phyloP scores from a whole-genome alignment of 164 flowering plant species.

The Dillenia suffruticosa region DNA sequence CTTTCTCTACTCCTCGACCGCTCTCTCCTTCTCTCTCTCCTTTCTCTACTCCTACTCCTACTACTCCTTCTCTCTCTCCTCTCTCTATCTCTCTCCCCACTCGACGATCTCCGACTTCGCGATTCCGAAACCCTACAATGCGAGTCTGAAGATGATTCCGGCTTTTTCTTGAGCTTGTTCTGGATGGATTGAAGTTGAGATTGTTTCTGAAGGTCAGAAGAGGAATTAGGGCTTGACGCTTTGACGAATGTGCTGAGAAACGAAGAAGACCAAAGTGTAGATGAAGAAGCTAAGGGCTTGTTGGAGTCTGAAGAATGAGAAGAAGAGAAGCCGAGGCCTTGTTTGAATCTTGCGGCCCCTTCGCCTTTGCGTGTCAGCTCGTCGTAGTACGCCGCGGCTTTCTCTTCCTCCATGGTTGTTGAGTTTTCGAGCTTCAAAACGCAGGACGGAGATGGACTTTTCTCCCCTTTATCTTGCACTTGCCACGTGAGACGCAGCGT shows the following conservation, averaged over 20 bases:
- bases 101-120: slow-evolving; percentile 10
- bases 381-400: slow-evolving; percentile 90
- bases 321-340: slow-evolving; percentile 80
- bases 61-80: slow-evolving; percentile 10
- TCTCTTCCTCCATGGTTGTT: slow-evolving; percentile 74
- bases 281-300: slow-evolving; percentile 22
- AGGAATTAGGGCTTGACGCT: slow-evolving; percentile 57
- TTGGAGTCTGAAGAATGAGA: slow-evolving; percentile 19
- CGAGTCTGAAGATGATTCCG: slow-evolving; percentile 7
- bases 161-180: slow-evolving; percentile 65
- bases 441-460: no score
- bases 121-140: slow-evolving; percentile 32
- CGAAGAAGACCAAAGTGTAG: slow-evolving; percentile 50
- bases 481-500: no score
- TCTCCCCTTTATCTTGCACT: no score
- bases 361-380: slow-evolving; percentile 86
- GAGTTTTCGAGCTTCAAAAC: no score
- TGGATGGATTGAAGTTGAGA: slow-evolving; percentile 53
- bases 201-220: slow-evolving; percentile 42
- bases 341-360: slow-evolving; percentile 91
- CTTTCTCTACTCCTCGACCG: slow-evolving; percentile 5
- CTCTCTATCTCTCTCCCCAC: slow-evolving; percentile 6
- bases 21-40: slow-evolving; percentile 20
- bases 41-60: slow-evolving; percentile 18
- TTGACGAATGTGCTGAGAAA: slow-evolving; percentile 69